Evolutionary conservation across 2,329 filamentous ascomycete species (phyloP).

Genomic region (Botrytis galanthina): DNA sequence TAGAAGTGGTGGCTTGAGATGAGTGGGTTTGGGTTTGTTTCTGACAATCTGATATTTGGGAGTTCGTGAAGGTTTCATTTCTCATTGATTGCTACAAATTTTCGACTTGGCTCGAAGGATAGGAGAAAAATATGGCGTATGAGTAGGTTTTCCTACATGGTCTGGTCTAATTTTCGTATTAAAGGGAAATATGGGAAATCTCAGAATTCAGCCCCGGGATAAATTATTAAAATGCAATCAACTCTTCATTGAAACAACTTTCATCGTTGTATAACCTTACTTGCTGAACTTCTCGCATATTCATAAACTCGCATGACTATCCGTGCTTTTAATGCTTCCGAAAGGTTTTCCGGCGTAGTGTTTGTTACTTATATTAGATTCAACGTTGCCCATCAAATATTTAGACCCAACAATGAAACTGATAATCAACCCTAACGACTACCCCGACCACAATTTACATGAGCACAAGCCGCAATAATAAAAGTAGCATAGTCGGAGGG

Average conservation of each 20-base stretch:
- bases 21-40: conserved; percentile 2
- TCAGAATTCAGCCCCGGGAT: neutral
- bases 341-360: neutral
- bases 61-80: neutral
- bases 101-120: neutral
- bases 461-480: conserved; percentile 25
- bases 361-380: neutral
- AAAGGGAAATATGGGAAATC: neutral
- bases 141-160: neutral
- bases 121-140: conserved; percentile 10
- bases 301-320: neutral
- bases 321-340: neutral
- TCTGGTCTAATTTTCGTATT: neutral
- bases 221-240: neutral
- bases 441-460: conserved; percentile 31
- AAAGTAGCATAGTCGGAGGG: conserved; percentile 32
- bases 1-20: conserved; percentile 44
- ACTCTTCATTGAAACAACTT: neutral
- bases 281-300: neutral
- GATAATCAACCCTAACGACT: neutral
- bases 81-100: neutral
- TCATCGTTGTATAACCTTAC: neutral
- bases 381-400: neutral
- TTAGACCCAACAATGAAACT: neutral
- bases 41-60: neutral